phyloP scores from a whole-genome alignment of 2,329 filamentous ascomycete genomes.

The Aspergillus viridinutans region DNA sequence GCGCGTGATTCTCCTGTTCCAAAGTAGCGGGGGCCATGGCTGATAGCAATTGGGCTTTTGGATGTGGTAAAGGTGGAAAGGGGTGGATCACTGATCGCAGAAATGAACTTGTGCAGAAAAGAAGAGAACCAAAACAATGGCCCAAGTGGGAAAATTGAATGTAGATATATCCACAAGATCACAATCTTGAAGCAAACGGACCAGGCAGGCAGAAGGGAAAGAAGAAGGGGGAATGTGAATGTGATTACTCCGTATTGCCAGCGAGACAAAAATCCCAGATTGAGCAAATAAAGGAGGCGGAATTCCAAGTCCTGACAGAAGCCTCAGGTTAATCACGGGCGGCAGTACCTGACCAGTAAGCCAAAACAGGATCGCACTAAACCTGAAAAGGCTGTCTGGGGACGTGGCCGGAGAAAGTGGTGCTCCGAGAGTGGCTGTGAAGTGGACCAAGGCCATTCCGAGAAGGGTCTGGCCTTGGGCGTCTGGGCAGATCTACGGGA shows the following conservation, averaged over 20 bases:
- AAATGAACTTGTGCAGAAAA: constrained; percentile 10
- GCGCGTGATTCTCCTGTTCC: constrained; percentile 75
- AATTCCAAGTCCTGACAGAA: constrained; percentile 13
- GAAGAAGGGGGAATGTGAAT: constrained; percentile 3
- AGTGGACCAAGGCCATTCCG: constrained; percentile 1
- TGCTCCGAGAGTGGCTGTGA: constrained; percentile 6
- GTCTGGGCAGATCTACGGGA: not conserved
- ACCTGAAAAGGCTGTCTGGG: constrained; percentile 9
- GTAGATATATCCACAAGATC: not conserved
- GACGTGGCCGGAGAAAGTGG: constrained; percentile 5
- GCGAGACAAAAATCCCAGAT: constrained; percentile 1
- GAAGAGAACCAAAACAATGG: constrained; percentile 1
- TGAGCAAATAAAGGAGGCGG: constrained; percentile 19
- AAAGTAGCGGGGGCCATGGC: constrained; percentile 56
- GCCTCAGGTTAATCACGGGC: constrained; percentile 14
- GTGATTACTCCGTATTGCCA: constrained; percentile 2
- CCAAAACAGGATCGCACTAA: constrained; percentile 4
- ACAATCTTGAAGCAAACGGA: not conserved
- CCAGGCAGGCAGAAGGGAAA: constrained; percentile 1
- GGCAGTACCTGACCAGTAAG: constrained; percentile 4
- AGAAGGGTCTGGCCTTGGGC: not conserved
- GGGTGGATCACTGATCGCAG: constrained; percentile 8
- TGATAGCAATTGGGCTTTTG: constrained; percentile 14
- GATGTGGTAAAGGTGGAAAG: constrained; percentile 14
- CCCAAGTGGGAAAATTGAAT: constrained; percentile 8